Base-by-base conservation (phyloP, 768 basidiomycete species). In the Hysterangium stoloniferum region DNA sequence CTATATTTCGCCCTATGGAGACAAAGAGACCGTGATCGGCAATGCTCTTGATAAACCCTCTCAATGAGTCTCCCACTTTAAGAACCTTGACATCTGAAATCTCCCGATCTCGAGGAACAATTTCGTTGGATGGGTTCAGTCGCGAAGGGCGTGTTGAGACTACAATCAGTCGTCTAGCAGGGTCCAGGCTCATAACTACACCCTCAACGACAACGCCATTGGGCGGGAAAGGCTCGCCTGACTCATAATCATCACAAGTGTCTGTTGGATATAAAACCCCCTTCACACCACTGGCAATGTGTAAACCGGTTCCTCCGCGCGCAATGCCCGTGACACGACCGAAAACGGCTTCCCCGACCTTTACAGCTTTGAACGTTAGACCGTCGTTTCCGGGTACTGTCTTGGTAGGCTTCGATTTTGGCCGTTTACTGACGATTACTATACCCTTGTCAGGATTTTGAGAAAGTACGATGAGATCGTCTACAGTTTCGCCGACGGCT, bases 11-110 rank as follows among this genome's bases (percentile, higher is more conserved):
- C 8, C 89, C 91, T 31, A 99, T 68, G 24, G 79, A 79, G 3
- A 99, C 90, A 58, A 96, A 98, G 17, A 99, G 61, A 13, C 95
- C 95, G 61, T 86, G 83, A 40, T 91, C 85, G 15, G 80, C 76
- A 28, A 98, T 72, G 58, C 79, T 88, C 69, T 91, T 96, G 61
- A 97, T 77, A 61, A 95, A 90, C 9, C 95, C 95, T 47, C 91
- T 77, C 15, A 94, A 69, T n/a, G 71, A 76, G 45, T 85, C 72
- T 4, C 92, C 94, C 20, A 77, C 72, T 57, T 82, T 75, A 19
- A 95, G 63, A 43, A 85, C 81, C 2, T 69, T 68, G 8, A 89
- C 52, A 25, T 63, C 62, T n/a, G 66, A 67, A 54, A 93, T 76
- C 62, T 91, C 86, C 40, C 74, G 73, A 63, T 94, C 89, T 11